These are phyloP conservation scores for Apiospora kogelbergensis DNA, from an alignment of 2,329 filamentous ascomycete genomes.

Conservation along the genomic window DNA sequence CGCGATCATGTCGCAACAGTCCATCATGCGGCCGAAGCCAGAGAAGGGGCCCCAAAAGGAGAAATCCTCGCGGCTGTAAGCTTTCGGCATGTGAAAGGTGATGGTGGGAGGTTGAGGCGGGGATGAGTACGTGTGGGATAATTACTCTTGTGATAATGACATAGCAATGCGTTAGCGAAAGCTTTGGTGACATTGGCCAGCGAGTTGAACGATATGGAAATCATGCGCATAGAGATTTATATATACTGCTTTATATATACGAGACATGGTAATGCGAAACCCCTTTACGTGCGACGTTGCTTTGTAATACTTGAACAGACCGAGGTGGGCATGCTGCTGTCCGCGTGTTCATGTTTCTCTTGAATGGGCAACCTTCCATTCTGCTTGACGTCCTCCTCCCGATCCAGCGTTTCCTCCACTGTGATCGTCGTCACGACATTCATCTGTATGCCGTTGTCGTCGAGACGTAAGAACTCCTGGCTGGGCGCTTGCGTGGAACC, in stretches of 20 bases:
- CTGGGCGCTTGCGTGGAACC: not conserved
- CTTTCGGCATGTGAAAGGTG: not conserved
- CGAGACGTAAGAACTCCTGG: slow-evolving; percentile 6
- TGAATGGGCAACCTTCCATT: not conserved
- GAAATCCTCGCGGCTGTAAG: not conserved
- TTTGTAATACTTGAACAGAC: too few relatives aligned
- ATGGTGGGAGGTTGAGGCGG: too few relatives aligned
- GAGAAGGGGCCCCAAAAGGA: not conserved
- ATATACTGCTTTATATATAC: not conserved
- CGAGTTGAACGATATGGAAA: not conserved
- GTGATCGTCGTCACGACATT: slow-evolving; percentile 15
- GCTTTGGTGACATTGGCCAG: not conserved
- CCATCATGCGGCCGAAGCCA: slow-evolving; percentile 29
- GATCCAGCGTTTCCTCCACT: slow-evolving; percentile 1
- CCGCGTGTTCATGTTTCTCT: not conserved
- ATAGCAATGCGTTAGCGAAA: not conserved
- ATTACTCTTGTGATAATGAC: too few relatives aligned
- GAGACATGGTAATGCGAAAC: not conserved
- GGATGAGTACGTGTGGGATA: too few relatives aligned
- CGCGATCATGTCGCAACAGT: slow-evolving; percentile 50
- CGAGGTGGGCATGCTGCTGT: not conserved
- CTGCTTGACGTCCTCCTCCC: not conserved
- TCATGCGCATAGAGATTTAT: not conserved
- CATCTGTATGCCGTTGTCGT: slow-evolving; percentile 15
- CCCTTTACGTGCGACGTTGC: not conserved